Percentiles rank a stretch among this genome's conserved stretches.
These are phyloP conservation scores for Aspergillus neotritici DNA, from an alignment of 2,329 filamentous ascomycete species.

Conservation along the genomic window DNA sequence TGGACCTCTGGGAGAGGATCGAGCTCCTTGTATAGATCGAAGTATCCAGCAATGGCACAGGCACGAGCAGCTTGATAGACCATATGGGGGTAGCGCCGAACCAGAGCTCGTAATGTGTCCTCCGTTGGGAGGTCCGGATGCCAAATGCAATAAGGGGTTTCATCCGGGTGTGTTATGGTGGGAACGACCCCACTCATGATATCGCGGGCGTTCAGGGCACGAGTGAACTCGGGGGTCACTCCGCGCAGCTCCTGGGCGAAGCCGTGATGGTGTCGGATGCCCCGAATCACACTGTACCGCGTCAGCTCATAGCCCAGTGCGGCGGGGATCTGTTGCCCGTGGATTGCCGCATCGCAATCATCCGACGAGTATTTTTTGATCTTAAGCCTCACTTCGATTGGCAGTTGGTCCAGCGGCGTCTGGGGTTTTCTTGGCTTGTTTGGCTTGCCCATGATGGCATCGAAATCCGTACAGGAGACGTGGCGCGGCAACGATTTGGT, in stretches of 20 bases:
- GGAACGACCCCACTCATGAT: conserved; percentile 25
- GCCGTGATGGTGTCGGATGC: conserved; percentile 4
- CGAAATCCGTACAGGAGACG: too few relatives aligned
- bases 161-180: conserved; percentile 15
- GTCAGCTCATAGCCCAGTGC: neutral
- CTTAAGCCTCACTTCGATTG: too few relatives aligned
- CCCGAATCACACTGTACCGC: conserved; percentile 2
- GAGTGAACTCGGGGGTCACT: conserved; percentile 12
- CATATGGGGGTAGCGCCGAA: conserved; percentile 22
- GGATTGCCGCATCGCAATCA: neutral
- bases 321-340: neutral
- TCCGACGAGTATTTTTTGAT: too few relatives aligned
- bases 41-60: conserved; percentile 38
- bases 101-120: conserved; percentile 34
- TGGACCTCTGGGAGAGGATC: conserved; percentile 35
- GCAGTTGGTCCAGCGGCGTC: too few relatives aligned
- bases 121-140: conserved; percentile 34
- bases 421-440: too few relatives aligned
- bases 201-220: conserved; percentile 9
- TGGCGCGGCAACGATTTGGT: too few relatives aligned
- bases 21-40: conserved; percentile 32
- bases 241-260: conserved; percentile 5
- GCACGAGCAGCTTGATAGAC: conserved; percentile 37
- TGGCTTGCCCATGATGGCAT: too few relatives aligned
- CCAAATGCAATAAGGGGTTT: conserved; percentile 41